Evolutionary conservation across 306 rosid genomes (phyloP), one percentile per base, ranked within the genome.

Genomic region (Lupinus albus): DNA sequence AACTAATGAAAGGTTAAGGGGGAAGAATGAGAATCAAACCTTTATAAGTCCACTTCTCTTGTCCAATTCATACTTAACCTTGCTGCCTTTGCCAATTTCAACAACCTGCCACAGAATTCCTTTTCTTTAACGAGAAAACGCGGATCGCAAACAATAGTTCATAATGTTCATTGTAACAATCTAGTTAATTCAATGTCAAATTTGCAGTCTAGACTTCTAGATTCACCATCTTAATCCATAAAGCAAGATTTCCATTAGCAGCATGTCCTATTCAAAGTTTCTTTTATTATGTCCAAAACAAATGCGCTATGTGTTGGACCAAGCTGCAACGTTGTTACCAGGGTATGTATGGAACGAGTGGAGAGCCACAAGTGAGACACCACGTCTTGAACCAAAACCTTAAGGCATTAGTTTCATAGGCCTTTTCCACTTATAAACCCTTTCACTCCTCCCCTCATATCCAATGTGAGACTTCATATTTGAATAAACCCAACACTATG

Each of bases 21-120:
- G 36, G 47, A 53, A 51, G 57, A 45, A 46, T 61, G 60, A 5
- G 12, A 54, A n/a, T 33, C 55, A 47, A 28, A 90, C 97, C 84
- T 87, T 88, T 73, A 86, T 90, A 55, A 90, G 97, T 71, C 97
- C 90, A 78, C 70, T 84, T 57, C 75, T 15, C 84, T 90, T 90
- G 90, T 90, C 95, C 42, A 90, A 86, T 83, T 90, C 95, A 14
- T 90, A 87, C 80, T 87, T 90, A 56, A 87, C 95, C 87, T 90
- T 87, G 84, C 95, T 85, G 59, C 97, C 97, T 82, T 79, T 87
- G 76, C 92, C 14, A 68, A 90, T 90, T 84, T 90, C 97, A 67
- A 90, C 81, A 62, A 90, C 92, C 95, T 86, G 77, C 41, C 70
- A 59, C 28, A 68, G 11, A 81, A 54, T 71, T 59, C 48, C n/a